Conservation (phyloP, 2,329 filamentous ascomycete species). For the Akanthomyces muscarius region DNA sequence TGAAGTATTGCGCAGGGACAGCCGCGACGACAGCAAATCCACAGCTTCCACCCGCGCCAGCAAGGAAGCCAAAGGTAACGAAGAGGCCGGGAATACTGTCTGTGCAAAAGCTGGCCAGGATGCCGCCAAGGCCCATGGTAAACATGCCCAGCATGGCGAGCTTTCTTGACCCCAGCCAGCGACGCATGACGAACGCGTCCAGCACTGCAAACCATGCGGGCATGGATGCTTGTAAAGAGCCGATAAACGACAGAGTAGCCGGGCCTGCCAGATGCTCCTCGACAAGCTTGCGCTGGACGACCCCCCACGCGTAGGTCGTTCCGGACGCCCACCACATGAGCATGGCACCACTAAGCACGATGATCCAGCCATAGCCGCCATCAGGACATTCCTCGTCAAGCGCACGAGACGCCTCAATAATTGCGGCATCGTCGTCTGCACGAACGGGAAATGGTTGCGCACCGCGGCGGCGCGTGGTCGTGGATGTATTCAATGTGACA, state of each 20-base stretch:
- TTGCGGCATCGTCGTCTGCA: background rate
- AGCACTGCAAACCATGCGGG: slow-evolving; percentile 42
- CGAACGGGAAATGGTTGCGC: background rate
- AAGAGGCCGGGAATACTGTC: slow-evolving; percentile 31
- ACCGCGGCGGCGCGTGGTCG: background rate
- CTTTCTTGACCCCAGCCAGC: slow-evolving; percentile 39
- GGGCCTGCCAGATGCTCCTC: slow-evolving; percentile 40
- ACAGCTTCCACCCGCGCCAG: slow-evolving; percentile 59
- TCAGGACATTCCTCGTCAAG: slow-evolving; percentile 42
- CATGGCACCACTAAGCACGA: slow-evolving; percentile 44
- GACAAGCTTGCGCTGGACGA: slow-evolving; percentile 52
- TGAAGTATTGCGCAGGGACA: slow-evolving; percentile 60
- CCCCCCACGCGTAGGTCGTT: slow-evolving; percentile 51
- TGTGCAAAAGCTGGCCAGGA: slow-evolving; percentile 10
- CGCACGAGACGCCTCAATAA: slow-evolving; percentile 36
- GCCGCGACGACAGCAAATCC: slow-evolving; percentile 53
- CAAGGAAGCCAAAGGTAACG: slow-evolving; percentile 54
- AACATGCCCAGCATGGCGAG: slow-evolving; percentile 44
- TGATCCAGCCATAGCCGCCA: slow-evolving; percentile 49
- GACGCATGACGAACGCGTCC: slow-evolving; percentile 43
- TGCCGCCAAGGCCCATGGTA: slow-evolving; percentile 42
- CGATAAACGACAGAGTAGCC: slow-evolving; percentile 53
- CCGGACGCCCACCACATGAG: slow-evolving; percentile 52
- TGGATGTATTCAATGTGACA: background rate
- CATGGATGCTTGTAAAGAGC: slow-evolving; percentile 44